Conservation (phyloP, 1,284 basidiomycete species). For the Heliocybe sulcata region DNA sequence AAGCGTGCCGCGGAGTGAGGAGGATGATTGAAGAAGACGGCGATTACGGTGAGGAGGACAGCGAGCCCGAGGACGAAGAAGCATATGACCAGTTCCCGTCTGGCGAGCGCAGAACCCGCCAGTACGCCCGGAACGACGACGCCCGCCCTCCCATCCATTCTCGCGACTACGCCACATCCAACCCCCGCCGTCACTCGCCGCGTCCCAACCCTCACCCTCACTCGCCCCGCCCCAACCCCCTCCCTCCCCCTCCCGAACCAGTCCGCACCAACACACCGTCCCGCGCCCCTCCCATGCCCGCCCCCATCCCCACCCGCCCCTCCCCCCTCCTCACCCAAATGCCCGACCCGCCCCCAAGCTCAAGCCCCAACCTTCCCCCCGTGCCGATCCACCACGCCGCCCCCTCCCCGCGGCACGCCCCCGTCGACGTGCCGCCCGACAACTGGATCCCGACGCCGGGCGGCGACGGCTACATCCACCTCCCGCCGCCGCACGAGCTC, state of each 20-base stretch:
- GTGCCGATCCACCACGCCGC: conserved; percentile 12
- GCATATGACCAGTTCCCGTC: neutral
- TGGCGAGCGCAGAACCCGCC: neutral
- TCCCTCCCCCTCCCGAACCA: neutral
- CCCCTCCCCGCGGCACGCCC: conserved; percentile 13
- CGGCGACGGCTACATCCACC: conserved; percentile 12
- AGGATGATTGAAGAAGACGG: neutral
- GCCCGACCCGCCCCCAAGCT: neutral
- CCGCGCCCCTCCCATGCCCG: neutral
- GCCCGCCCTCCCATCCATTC: neutral
- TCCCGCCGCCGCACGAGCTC: conserved; percentile 22
- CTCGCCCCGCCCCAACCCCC: neutral
- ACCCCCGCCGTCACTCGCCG: neutral
- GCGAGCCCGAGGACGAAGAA: neutral
- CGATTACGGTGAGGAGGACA: neutral
- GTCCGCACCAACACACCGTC: neutral
- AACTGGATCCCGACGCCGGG: conserved; percentile 18
- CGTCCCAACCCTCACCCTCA: neutral
- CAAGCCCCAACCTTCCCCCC: conserved; percentile 9
- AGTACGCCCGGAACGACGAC: neutral
- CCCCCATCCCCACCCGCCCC: neutral
- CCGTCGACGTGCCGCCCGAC: conserved; percentile 15
- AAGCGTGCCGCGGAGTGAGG: no score
- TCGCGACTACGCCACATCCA: neutral
- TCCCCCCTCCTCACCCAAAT: neutral